Conservation (phyloP, 345 rosid genomes). For the Psidium friedrichsthalianum region DNA sequence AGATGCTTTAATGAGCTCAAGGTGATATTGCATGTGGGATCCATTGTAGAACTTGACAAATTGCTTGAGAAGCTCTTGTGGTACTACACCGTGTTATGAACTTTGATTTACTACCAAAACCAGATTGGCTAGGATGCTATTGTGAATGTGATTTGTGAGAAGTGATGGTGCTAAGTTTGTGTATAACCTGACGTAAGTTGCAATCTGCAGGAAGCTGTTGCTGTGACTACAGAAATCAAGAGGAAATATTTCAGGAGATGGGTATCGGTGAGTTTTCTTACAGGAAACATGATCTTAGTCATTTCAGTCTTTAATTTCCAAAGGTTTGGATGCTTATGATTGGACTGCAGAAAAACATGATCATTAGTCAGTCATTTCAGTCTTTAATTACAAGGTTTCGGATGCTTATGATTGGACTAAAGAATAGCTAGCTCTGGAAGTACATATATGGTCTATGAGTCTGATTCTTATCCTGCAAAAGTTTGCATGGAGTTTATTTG, state of each 20-base stretch:
- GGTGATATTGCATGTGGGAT: not conserved
- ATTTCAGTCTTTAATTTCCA: not conserved
- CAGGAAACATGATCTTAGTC: not conserved
- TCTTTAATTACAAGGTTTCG: no score
- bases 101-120: not conserved
- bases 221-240: constrained; percentile 68
- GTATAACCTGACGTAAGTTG: not conserved
- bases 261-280: constrained; percentile 44
- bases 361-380: no score
- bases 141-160: not conserved
- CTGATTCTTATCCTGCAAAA: not conserved
- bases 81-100: not conserved
- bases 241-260: constrained; percentile 71
- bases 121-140: not conserved
- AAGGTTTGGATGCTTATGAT: not conserved
- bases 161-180: not conserved
- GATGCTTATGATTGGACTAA: not conserved
- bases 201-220: constrained; percentile 64
- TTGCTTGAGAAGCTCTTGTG: not conserved
- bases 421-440: not conserved
- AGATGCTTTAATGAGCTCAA: not conserved
- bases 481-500: not conserved
- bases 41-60: not conserved
- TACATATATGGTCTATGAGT: not conserved
- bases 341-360: no score